Evolutionary conservation across 2,329 filamentous ascomycete genomes (phyloP), one percentile per base, ranked within the genome.

Genomic region (Penicillium janthinellum): DNA sequence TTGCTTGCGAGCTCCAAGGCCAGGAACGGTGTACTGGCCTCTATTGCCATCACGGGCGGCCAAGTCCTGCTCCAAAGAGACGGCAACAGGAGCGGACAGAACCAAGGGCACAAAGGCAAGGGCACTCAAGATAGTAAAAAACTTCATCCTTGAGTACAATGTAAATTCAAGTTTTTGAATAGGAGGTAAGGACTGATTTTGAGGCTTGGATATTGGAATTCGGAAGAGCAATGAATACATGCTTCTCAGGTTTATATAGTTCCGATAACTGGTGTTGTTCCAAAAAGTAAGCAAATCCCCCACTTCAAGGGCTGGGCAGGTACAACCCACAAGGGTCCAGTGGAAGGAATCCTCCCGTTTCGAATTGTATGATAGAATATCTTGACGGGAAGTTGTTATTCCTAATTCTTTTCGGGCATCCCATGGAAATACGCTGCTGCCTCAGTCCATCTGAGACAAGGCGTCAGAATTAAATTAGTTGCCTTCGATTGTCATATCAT

Each of bases 1-100:
- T 45, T 68, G 62, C 57, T 70, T 70, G 34, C 67, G 68, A 31
- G 38, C 20, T 5, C 67, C 68, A 5, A 70, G 60, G 2, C 63
- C 64, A 22, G 50, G 0, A 28, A 68, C 39, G 10, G 57, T 64
- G 12, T 70, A 53, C 15, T 48, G 63, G n/a, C 68, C 68, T 7
- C 67, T 63, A 31, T 67, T 62, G 22, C 50, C 47, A 50, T 54
- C 62, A 22, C 60, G 51, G 28, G 56, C 17, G 6, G 14, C 38
- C 20, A 58, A 25, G 12, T 42, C 51, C 1, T 31, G 28, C 10
- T 17, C 45, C 10, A n/a, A 14, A 6, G 38, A 28, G n/a, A 28
- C 39, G 42, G 51, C n/a, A 39, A 31, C 56, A 11, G 57, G 48
- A 20, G 49, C 59, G 0, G 58, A 63, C 15, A 57, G 11, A 11